Percentiles rank a stretch among this genome's conserved stretches.
These are phyloP conservation scores for Calocybe indica DNA, from an alignment of 768 basidiomycete genomes.

Conservation along the genomic window DNA sequence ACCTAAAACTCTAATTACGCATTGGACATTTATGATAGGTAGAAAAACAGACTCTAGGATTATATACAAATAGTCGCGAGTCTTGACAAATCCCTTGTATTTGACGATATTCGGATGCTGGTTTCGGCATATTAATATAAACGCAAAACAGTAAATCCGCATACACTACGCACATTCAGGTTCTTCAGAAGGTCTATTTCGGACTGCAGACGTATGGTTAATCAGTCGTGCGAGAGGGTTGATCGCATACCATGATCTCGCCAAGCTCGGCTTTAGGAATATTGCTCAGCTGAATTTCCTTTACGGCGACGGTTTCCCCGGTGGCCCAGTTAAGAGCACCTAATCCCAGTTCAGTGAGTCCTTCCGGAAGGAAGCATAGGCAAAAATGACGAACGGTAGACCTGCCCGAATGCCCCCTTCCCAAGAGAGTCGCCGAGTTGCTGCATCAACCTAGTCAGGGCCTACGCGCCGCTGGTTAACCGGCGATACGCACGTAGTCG, in stretches of 20 bases:
- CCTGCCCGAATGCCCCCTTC: conserved; percentile 95
- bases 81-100: conserved; percentile 97
- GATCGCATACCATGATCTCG: conserved; percentile 85
- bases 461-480: not conserved
- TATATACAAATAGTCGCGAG: conserved; percentile 91
- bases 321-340: conserved; percentile 93
- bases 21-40: not conserved
- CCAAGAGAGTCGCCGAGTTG: conserved; percentile 97
- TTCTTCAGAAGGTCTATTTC: conserved; percentile 98
- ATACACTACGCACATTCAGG: conserved; percentile 60
- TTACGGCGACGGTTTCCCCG: conserved; percentile 97
- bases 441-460: conserved; percentile 31
- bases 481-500: conserved; percentile 48
- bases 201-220: conserved; percentile 45
- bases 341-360: conserved; percentile 19
- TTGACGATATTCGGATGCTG: conserved; percentile 98
- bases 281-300: conserved; percentile 93
- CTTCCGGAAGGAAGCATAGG: conserved; percentile 1
- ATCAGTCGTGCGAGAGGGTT: conserved; percentile 4
- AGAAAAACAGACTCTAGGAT: conserved; percentile 73
- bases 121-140: not conserved
- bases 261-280: conserved; percentile 91
- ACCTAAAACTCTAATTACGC: conserved; percentile 35
- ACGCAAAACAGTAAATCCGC: too few relatives aligned
- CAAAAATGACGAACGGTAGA: conserved; percentile 68